phyloP scores from a whole-genome alignment of 2,329 filamentous ascomycete genomes.

The Colletotrichum lindemuthianum region DNA sequence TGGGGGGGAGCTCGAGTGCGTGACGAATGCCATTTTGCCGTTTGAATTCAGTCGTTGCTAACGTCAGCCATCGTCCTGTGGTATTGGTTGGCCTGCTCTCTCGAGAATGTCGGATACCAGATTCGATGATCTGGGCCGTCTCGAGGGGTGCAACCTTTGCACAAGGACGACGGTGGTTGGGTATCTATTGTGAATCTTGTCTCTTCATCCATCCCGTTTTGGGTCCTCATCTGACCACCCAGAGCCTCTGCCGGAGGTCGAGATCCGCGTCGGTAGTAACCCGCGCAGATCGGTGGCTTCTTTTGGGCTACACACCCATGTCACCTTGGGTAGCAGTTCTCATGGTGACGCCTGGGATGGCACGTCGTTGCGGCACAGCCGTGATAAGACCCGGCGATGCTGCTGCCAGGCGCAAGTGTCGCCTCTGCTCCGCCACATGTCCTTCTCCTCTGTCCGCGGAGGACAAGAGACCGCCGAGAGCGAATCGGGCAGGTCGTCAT shows the following conservation, averaged over 20 bases:
- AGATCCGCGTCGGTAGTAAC: constrained; percentile 1
- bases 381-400: constrained; percentile 2
- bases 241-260: not conserved
- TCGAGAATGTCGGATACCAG: constrained; percentile 3
- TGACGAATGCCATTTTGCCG: constrained; percentile 14
- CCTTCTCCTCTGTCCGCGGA: not conserved
- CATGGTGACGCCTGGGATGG: constrained; percentile 2
- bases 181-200: constrained; percentile 4
- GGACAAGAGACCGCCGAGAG: not conserved
- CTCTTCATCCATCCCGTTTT: not conserved
- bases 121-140: constrained; percentile 13
- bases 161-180: constrained; percentile 10
- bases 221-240: not conserved
- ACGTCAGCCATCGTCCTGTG: constrained; percentile 16
- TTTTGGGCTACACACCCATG: not conserved
- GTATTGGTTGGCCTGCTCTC: constrained; percentile 1
- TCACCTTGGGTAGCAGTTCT: not conserved
- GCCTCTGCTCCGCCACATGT: not conserved
- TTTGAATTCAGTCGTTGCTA: constrained; percentile 9
- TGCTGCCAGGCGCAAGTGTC: not conserved
- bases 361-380: constrained; percentile 4
- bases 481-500: constrained; percentile 23
- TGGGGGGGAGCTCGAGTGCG: not conserved
- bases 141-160: constrained; percentile 12
- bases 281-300: constrained; percentile 7